Conservation (phyloP, 768 basidiomycete genomes). For the Panaeolus cyanescens region DNA sequence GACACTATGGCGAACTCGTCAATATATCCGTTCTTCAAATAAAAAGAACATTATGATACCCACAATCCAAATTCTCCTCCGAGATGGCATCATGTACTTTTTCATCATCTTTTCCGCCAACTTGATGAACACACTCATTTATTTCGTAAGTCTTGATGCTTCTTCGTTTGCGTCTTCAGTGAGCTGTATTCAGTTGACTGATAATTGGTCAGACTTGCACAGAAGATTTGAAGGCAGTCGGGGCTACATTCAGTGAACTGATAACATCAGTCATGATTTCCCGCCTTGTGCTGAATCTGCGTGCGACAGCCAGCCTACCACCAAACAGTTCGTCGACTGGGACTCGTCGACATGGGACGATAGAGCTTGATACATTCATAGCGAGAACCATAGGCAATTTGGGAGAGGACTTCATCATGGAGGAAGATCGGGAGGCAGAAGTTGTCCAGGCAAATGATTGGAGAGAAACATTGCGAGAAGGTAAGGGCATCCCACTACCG, state of each 20-base stretch:
- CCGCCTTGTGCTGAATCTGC: constrained; percentile 8
- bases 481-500: neutral
- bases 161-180: no score
- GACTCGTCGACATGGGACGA: neutral
- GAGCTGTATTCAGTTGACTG: neutral
- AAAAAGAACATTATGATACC: neutral
- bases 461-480: neutral
- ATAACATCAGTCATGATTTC: constrained; percentile 10
- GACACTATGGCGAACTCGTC: constrained; percentile 6
- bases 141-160: constrained; percentile 8
- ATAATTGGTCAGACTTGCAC: neutral
- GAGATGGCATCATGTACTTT: constrained; percentile 10
- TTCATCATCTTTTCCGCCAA: neutral
- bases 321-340: neutral
- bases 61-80: constrained; percentile 8
- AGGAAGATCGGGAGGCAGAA: neutral
- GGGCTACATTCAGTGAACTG: constrained; percentile 9
- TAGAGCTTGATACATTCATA: constrained; percentile 1
- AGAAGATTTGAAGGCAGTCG: constrained; percentile 5
- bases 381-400: constrained; percentile 1
- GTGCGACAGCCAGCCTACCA: neutral
- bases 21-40: neutral
- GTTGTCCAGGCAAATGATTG: neutral
- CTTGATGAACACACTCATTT: constrained; percentile 9
- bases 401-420: constrained; percentile 7